A percentile compares a stretch with the other conserved stretches of the same genome.
Evolutionary conservation across 1,284 basidiomycete species (phyloP).

Genomic region (Mrakiaceae sp.): DNA sequence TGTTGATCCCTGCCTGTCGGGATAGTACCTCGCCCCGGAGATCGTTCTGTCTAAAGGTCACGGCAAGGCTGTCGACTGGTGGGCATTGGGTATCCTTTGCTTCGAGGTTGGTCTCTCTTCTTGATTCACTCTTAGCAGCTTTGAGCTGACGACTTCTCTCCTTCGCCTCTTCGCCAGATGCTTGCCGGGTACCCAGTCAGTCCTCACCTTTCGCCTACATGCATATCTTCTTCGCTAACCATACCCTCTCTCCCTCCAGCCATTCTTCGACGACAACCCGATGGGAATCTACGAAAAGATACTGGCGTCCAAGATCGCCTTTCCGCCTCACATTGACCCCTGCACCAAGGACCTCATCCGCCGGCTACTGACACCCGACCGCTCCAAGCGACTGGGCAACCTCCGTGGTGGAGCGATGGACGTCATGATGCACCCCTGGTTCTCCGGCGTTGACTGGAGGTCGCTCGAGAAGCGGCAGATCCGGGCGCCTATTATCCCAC

Average conservation of each 20-base stretch:
- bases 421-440: constrained; percentile 33
- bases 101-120: constrained; percentile 24
- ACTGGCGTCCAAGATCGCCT: constrained; percentile 36
- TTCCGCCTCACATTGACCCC: constrained; percentile 39
- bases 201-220: constrained; percentile 7
- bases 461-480: constrained; percentile 37
- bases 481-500: constrained; percentile 40
- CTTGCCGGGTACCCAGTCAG: constrained; percentile 35
- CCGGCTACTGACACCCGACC: constrained; percentile 37
- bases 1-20: not conserved
- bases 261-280: constrained; percentile 37
- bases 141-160: no score
- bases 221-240: not conserved
- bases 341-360: constrained; percentile 40
- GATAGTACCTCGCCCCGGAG: constrained; percentile 37
- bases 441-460: constrained; percentile 36
- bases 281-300: constrained; percentile 36
- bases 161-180: constrained; percentile 22
- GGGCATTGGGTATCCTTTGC: constrained; percentile 40
- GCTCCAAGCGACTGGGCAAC: constrained; percentile 39
- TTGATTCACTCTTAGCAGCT: no score
- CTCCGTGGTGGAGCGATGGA: constrained; percentile 39
- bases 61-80: constrained; percentile 42
- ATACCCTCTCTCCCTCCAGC: constrained; percentile 11
- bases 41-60: constrained; percentile 41